phyloP scores from a whole-genome alignment of 352 stramenopile species.

The Phytophthora lateralis region DNA sequence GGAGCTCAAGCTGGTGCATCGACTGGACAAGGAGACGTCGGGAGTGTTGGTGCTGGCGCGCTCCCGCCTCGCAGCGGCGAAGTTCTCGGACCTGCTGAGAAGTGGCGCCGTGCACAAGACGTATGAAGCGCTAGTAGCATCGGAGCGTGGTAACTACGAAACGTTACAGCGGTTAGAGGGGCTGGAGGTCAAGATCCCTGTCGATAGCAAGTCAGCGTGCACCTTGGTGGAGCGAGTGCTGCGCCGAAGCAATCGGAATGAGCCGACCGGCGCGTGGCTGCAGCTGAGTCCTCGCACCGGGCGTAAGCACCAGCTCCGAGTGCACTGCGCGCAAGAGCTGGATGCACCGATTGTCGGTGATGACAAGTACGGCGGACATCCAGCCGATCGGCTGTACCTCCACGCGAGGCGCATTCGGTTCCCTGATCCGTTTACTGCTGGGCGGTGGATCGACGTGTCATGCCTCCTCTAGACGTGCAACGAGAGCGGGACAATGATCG shows the following conservation, averaged over 20 bases:
- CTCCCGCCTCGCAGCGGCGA: slow-evolving; percentile 63
- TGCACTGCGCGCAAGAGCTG: slow-evolving; percentile 57
- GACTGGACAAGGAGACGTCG: slow-evolving; percentile 76
- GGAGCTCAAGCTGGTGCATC: slow-evolving; percentile 60
- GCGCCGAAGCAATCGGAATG: slow-evolving; percentile 2
- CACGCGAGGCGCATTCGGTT: slow-evolving; percentile 61
- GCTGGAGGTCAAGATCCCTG: slow-evolving; percentile 34
- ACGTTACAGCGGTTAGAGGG: slow-evolving; percentile 30
- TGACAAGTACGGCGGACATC: slow-evolving; percentile 37
- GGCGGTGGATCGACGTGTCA: slow-evolving; percentile 34
- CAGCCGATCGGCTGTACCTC: slow-evolving; percentile 50
- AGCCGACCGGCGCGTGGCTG: slow-evolving; percentile 39
- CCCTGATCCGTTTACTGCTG: slow-evolving; percentile 41
- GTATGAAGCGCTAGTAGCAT: slow-evolving; percentile 57
- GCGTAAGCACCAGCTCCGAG: slow-evolving; percentile 73
- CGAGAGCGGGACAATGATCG: not conserved
- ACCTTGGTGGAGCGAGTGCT: slow-evolving; percentile 43
- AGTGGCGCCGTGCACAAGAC: slow-evolving; percentile 55
- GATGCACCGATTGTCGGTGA: slow-evolving; percentile 63
- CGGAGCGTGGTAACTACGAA: slow-evolving; percentile 5
- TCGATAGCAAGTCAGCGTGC: slow-evolving; percentile 53
- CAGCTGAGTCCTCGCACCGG: slow-evolving; percentile 49
- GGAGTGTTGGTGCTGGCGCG: slow-evolving; percentile 71
- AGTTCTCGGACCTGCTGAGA: slow-evolving; percentile 57
- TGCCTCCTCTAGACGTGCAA: not conserved